phyloP scores from a whole-genome alignment of 2,329 filamentous ascomycete genomes.

The Sporothrix brunneoviolacea region DNA sequence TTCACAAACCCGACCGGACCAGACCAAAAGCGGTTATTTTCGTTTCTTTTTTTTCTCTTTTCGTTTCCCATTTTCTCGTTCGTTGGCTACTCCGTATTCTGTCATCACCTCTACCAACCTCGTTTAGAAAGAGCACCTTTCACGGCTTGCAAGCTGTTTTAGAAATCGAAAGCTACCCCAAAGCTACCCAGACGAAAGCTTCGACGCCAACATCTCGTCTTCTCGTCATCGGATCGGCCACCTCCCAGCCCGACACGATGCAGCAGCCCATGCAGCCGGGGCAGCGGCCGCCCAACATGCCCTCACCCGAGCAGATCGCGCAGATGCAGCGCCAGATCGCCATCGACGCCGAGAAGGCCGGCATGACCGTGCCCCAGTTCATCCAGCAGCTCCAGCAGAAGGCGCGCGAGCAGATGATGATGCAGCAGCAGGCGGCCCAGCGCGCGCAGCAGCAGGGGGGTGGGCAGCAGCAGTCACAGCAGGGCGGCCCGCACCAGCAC shows the following conservation, averaged over 20 bases:
- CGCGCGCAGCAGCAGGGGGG: constrained; percentile 35
- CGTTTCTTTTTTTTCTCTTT: background rate
- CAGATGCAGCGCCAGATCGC: constrained; percentile 78
- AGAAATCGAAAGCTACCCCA: background rate
- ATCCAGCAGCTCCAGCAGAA: constrained; percentile 61
- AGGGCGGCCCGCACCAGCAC: constrained; percentile 32
- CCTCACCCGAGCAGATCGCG: constrained; percentile 77
- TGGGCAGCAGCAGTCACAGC: background rate
- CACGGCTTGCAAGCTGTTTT: background rate
- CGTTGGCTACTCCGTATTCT: background rate
- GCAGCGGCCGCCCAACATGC: constrained; percentile 36
- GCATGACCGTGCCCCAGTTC: constrained; percentile 80
- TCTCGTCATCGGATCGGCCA: background rate
- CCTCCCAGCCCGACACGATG: constrained; percentile 15
- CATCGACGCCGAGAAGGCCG: constrained; percentile 74
- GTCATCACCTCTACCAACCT: background rate
- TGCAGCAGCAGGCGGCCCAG: constrained; percentile 36
- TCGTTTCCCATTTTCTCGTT: background rate
- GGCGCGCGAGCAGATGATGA: constrained; percentile 43
- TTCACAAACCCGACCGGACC: background rate
- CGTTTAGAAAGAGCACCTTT: too few species aligned
- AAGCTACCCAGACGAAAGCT: background rate
- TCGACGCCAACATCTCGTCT: too few species aligned
- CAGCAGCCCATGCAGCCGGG: constrained; percentile 21
- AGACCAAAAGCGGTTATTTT: background rate